phyloP scores from a whole-genome alignment of 805 yeast genomes.

The Torulaspora gathmanii region DNA sequence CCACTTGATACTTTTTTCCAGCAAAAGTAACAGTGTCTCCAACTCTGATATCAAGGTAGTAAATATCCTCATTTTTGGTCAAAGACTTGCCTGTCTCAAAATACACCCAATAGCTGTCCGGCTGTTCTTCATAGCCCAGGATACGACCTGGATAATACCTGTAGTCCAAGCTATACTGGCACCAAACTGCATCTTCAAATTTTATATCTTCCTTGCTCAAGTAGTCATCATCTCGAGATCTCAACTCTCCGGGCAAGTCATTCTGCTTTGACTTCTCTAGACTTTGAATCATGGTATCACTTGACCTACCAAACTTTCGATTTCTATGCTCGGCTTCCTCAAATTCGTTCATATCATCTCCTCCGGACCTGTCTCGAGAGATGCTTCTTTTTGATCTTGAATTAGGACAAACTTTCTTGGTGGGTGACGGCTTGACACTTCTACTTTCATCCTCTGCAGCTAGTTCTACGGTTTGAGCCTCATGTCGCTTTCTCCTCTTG shows the following conservation, averaged over 20 bases:
- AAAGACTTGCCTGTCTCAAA: constrained; percentile 22
- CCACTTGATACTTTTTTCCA: constrained; percentile 39
- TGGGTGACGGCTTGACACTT: constrained; percentile 6
- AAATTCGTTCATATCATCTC: background rate
- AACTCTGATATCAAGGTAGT: constrained; percentile 48
- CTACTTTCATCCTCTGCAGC: constrained; percentile 5
- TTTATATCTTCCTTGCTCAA: constrained; percentile 31
- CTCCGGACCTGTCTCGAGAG: background rate
- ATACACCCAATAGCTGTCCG: constrained; percentile 17
- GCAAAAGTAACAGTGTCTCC: constrained; percentile 49
- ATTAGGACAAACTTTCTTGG: background rate
- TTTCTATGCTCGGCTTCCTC: background rate
- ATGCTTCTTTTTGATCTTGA: background rate
- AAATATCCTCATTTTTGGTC: constrained; percentile 33
- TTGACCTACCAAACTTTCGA: too few species aligned
- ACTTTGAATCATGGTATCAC: too few species aligned
- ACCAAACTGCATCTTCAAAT: constrained; percentile 48
- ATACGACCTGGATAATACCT: constrained; percentile 49
- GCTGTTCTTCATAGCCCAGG: constrained; percentile 20
- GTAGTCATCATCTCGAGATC: constrained; percentile 11
- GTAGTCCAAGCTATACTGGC: constrained; percentile 41
- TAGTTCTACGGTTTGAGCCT: constrained; percentile 4
- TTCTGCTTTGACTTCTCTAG: too few species aligned
- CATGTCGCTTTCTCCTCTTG: constrained; percentile 1
- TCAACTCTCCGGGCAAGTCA: constrained; percentile 2